These are phyloP conservation scores for Pichia pseudocactophila DNA, from an alignment of 805 yeast species.

Conservation along the genomic window DNA sequence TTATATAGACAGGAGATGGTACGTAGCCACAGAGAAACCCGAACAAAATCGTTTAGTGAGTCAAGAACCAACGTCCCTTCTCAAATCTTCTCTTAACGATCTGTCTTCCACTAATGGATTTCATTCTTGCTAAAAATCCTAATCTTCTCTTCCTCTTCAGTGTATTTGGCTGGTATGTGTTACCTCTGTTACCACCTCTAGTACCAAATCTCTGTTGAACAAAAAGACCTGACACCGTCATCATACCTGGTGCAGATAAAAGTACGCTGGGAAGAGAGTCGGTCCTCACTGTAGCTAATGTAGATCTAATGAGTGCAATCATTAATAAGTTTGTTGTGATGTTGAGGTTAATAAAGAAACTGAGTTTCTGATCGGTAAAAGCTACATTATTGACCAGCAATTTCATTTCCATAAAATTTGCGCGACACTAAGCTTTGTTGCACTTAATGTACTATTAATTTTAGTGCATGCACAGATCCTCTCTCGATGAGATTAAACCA, in stretches of 20 bases:
- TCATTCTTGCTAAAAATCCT: slow-evolving; percentile 83
- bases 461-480: too few relatives aligned
- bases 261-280: neutral
- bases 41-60: slow-evolving; percentile 40
- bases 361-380: too few relatives aligned
- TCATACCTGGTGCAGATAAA: slow-evolving; percentile 7
- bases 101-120: slow-evolving; percentile 66
- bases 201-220: slow-evolving; percentile 24
- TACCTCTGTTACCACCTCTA: slow-evolving; percentile 80
- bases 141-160: slow-evolving; percentile 80
- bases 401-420: too few relatives aligned
- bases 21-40: neutral
- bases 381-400: too few relatives aligned
- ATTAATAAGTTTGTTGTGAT: neutral
- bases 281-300: neutral
- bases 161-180: slow-evolving; percentile 90
- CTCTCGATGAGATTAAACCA: too few relatives aligned
- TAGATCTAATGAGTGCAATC: slow-evolving; percentile 5
- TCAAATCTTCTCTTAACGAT: slow-evolving; percentile 68
- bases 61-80: slow-evolving; percentile 90
- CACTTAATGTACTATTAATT: too few relatives aligned
- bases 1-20: neutral
- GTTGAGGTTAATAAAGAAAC: too few relatives aligned
- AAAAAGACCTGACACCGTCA: slow-evolving; percentile 5
- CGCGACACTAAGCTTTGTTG: too few relatives aligned